Conservation (phyloP, 495 filamentous ascomycete species). For the Hypoxylon fuscum region DNA sequence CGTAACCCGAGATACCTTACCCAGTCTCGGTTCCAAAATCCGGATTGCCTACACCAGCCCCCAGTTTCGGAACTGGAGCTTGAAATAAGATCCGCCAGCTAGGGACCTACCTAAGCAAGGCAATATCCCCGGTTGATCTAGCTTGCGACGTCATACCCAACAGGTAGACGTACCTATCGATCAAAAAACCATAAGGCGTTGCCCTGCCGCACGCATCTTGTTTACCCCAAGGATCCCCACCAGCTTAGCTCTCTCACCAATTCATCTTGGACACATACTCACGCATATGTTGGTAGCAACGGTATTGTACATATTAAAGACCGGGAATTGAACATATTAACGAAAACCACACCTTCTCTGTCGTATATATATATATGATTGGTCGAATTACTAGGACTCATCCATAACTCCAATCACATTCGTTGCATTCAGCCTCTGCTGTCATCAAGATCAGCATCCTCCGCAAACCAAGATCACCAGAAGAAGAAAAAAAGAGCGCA, state of each 20-base stretch:
- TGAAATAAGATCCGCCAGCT: neutral
- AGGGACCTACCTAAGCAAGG: neutral
- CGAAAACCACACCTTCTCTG: neutral
- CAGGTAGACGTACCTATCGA: too few species aligned
- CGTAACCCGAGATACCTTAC: neutral
- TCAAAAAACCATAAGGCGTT: slow-evolving; percentile 9
- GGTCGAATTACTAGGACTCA: neutral
- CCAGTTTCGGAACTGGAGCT: neutral
- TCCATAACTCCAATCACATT: neutral
- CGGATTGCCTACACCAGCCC: too few species aligned
- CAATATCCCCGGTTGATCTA: slow-evolving; percentile 1
- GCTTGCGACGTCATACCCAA: slow-evolving; percentile 14
- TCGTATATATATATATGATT: neutral
- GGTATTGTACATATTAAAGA: neutral
- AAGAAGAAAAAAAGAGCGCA: slow-evolving; percentile 20
- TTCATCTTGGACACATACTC: neutral
- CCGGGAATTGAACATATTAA: neutral
- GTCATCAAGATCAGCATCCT: neutral
- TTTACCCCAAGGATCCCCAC: slow-evolving; percentile 13
- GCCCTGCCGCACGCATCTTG: slow-evolving; percentile 22
- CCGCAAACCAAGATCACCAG: too few species aligned
- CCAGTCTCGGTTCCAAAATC: neutral
- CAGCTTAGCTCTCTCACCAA: neutral
- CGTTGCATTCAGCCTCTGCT: neutral
- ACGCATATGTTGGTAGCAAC: neutral